Percentiles rank a stretch among this genome's conserved stretches.
These are phyloP conservation scores for Haematococcus sp. DNA, from an alignment of 139 green algal species.

Conservation along the genomic window DNA sequence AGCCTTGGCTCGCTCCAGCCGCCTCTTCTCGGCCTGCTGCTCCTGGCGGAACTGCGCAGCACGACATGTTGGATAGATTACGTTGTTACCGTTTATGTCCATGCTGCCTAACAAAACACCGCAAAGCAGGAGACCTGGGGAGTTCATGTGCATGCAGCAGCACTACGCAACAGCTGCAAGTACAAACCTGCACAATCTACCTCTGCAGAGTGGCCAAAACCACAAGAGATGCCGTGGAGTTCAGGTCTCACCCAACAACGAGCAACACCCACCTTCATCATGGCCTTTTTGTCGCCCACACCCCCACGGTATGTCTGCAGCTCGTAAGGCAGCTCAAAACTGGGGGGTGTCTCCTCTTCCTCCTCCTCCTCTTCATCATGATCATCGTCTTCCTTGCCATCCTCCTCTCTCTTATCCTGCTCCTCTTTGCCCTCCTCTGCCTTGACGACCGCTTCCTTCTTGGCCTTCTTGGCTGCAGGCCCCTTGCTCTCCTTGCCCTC, in stretches of 20 bases:
- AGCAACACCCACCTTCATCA: constrained; percentile 13
- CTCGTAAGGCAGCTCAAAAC: constrained; percentile 38
- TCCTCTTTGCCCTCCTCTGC: not conserved
- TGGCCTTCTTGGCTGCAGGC: not conserved
- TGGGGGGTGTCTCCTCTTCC: constrained; percentile 14
- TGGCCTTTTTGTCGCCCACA: constrained; percentile 30
- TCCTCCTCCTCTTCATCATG: constrained; percentile 7
- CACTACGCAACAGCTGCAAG: too few species aligned
- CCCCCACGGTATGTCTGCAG: constrained; percentile 31
- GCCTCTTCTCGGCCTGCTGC: constrained; percentile 16
- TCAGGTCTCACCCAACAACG: too few species aligned
- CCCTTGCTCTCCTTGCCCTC: not conserved
- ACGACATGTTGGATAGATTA: too few species aligned
- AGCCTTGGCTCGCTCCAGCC: constrained; percentile 22
- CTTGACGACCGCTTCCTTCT: not conserved
- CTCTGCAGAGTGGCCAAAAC: too few species aligned
- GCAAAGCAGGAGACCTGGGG: too few species aligned
- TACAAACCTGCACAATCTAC: too few species aligned
- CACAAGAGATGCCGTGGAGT: too few species aligned
- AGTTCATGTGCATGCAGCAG: too few species aligned
- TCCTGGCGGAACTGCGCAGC: not conserved
- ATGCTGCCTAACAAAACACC: too few species aligned
- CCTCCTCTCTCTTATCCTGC: not conserved
- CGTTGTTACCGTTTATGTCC: too few species aligned
- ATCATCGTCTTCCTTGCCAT: not conserved